Base-by-base conservation (phyloP, 2,329 filamentous ascomycete genomes). In the Xylaria sp. region DNA sequence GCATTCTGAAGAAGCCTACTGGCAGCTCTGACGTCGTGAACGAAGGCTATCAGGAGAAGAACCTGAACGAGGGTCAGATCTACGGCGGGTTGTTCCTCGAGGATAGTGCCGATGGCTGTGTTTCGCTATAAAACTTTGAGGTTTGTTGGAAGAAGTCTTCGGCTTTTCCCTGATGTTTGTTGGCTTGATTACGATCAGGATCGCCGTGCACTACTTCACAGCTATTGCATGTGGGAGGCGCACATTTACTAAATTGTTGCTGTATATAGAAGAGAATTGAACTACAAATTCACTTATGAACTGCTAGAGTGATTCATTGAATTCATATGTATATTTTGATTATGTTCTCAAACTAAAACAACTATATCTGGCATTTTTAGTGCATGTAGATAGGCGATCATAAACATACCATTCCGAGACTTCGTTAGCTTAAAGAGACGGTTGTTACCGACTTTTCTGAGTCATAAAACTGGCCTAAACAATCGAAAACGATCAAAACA, bases 1-100 rank as follows among this genome's bases (percentile, higher is more conserved):
- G 87, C 56, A 81, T 89, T 23, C 78, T 89, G 67, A 89, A 89
- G 84, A 88, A 84, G 76, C 82, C 82, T 1, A 84, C 82, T 0
- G 87, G 83, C 72, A 86, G 74, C 75, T 82, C 69, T 72, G 83
- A 86, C 66, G 82, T 86, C 13, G 83, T 84, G 56, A 84, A 84
- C 74, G 75, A 80, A 39, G 84, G 84, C 3, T 86, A 80, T 70
- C 84, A 86, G 73, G 79, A 82, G 72, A 79, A 73, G 20, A 80
- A 80, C 9, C 77, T 86, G 32, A 76, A 83, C 65, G 84, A 86
- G 70, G 84, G 85, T 0, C 77, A 83, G 70, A 82, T 84, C 28
- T 86, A 85, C 70, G 83, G 84, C 9, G 82, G 83, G 2, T 75
- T 86, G 32, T 86, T 86, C 71, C 75, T 86, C 58, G 84, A 86